Evolutionary conservation across 306 rosid genomes (phyloP).

Genomic region (Mimosa bimucronata): DNA sequence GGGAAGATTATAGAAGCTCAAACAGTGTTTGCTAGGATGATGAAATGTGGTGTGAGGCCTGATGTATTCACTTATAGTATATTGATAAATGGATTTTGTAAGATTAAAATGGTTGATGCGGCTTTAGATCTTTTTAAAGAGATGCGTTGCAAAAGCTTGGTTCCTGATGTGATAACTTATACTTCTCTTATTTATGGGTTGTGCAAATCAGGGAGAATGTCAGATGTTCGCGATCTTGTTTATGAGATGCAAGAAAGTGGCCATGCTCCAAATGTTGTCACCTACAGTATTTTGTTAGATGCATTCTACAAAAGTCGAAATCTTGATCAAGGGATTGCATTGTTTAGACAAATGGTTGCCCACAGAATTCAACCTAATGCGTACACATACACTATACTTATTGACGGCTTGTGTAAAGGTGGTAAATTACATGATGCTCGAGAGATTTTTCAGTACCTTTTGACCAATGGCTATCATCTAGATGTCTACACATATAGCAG

Average conservation of each 20-base stretch:
- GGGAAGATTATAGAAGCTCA: background rate
- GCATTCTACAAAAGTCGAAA: background rate
- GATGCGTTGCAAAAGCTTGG: background rate
- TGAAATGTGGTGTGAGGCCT: background rate
- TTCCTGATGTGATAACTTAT: background rate
- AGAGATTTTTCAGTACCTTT: background rate
- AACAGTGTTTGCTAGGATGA: background rate
- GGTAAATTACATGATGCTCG: background rate
- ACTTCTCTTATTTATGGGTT: background rate
- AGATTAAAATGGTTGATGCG: background rate
- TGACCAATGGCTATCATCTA: background rate
- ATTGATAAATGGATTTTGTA: background rate
- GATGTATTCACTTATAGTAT: background rate
- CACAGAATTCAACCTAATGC: background rate
- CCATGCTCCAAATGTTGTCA: background rate
- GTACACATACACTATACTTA: background rate
- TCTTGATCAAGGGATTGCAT: background rate
- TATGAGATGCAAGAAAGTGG: background rate
- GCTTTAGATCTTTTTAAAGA: background rate
- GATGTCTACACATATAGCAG: background rate
- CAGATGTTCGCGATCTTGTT: background rate
- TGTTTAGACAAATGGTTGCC: background rate
- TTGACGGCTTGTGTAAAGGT: background rate
- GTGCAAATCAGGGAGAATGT: background rate
- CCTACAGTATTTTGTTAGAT: background rate